Evolutionary conservation across 768 basidiomycete species (phyloP), one percentile per base, ranked within the genome.

Genomic region (Flagelloscypha sp.): DNA sequence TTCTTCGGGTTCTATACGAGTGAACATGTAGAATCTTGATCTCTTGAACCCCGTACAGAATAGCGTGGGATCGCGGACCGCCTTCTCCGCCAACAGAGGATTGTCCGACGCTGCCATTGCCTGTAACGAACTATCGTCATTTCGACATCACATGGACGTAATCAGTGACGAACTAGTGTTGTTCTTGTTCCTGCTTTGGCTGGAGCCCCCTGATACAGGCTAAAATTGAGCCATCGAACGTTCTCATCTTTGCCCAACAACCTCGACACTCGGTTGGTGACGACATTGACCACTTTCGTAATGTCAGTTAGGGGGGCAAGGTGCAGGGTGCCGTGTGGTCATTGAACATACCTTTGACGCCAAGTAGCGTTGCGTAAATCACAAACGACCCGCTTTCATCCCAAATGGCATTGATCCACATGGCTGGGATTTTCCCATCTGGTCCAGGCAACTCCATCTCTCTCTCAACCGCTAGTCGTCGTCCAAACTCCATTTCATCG

Each of bases 401-500:
- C 93, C 93, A 99, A n/a, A 90, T 72, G 1, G 79, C 86, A 52
- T 87, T 93, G 18, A 78, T 85, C 69, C 84, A 90, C 48, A 78
- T 74, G 16, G 79, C 85, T 35, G 78, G 82, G 38, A 74, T 64
- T 35, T 63, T 67, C 19, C 80, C 81, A 51, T 86, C 84, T 3
- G 78, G 76, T 9, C 79, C 82, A 24, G 82, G 78, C 37, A 83
- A 61, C 60, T 97, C 92, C 27, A 99, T 59, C 50, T 98, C 95
- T 42, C 86, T 70, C 57, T 99, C 95, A 20, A 81, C 67, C 3
- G 94, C 94, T 43, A 98, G 64, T n/a, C 94, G 72, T 38, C 94
- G 69, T n/a, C 94, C 92, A 50, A 99, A 97, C 56, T 99, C 95
- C 95, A 99, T 99, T 59, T 97, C 92, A 36, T 99, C 95, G 12